A percentile compares a stretch with the other conserved stretches of the same genome.
phyloP scores from a whole-genome alignment of 179 eudicot species.

The Sideroxylon spinosum region DNA sequence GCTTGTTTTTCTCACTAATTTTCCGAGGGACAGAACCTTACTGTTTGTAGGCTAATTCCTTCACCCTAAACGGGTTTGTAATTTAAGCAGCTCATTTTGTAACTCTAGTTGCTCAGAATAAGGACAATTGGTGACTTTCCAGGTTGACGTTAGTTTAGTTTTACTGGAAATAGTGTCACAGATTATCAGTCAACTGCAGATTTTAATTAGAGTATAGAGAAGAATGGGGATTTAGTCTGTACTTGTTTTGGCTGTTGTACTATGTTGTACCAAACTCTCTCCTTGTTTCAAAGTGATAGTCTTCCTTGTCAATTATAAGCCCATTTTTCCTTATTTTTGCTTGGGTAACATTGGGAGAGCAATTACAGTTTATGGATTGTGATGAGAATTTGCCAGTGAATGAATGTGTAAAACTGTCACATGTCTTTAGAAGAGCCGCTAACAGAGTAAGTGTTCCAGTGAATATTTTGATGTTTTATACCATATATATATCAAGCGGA shows the following conservation, averaged over 20 bases:
- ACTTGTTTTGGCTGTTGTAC: not conserved
- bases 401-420: too few relatives aligned
- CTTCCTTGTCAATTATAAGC: not conserved
- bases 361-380: too few relatives aligned
- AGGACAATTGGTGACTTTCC: not conserved
- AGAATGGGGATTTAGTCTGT: not conserved
- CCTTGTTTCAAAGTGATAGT: not conserved
- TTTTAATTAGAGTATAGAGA: not conserved
- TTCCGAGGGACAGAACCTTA: not conserved
- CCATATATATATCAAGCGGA: too few relatives aligned
- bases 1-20: not conserved
- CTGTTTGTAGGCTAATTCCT: not conserved
- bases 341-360: too few relatives aligned
- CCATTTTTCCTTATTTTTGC: too few relatives aligned
- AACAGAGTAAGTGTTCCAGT: too few relatives aligned
- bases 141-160: not conserved
- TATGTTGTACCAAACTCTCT: not conserved
- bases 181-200: too few relatives aligned
- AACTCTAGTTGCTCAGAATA: constrained; percentile 11
- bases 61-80: not conserved
- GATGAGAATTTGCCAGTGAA: too few relatives aligned
- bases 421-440: too few relatives aligned
- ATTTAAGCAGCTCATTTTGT: not conserved
- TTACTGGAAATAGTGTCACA: not conserved
- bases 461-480: too few relatives aligned